A percentile compares a stretch with the other conserved stretches of the same genome.
Evolutionary conservation across 2,329 filamentous ascomycete genomes (phyloP).

Genomic region (Sphaerulina populicola): DNA sequence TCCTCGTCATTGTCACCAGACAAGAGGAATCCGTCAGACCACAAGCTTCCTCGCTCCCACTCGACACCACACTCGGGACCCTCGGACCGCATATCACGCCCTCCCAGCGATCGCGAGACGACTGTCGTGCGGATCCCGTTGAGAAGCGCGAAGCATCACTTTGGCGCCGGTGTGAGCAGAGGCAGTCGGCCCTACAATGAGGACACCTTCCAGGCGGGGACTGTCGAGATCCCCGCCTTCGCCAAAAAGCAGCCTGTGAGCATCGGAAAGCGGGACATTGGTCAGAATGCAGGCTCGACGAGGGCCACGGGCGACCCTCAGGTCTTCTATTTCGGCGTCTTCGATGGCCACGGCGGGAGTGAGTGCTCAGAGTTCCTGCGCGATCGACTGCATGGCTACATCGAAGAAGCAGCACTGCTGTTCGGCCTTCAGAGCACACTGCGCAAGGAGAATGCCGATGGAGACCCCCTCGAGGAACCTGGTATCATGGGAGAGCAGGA

Average conservation of each 20-base stretch:
- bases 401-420: conserved; percentile 68
- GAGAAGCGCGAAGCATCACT: conserved; percentile 91
- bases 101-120: conserved; percentile 56
- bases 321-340: conserved; percentile 94
- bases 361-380: conserved; percentile 82
- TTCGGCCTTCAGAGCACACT: conserved; percentile 76
- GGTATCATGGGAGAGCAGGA: conserved; percentile 48
- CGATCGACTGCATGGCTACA: conserved; percentile 77
- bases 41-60: conserved; percentile 78
- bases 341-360: conserved; percentile 86
- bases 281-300: conserved; percentile 49
- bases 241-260: conserved; percentile 70
- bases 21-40: conserved; percentile 50
- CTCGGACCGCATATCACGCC: conserved; percentile 15
- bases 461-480: conserved; percentile 36
- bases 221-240: conserved; percentile 87
- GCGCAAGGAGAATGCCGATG: conserved; percentile 35
- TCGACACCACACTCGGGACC: conserved; percentile 63
- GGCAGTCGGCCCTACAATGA: conserved; percentile 86
- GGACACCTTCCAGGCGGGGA: conserved; percentile 87
- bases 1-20: conserved; percentile 90
- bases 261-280: conserved; percentile 33
- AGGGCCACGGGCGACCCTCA: conserved; percentile 82
- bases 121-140: conserved; percentile 93
- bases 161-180: conserved; percentile 68